Evolutionary conservation across 2,329 filamentous ascomycete species (phyloP).

Genomic region (Fusarium cicatricum): DNA sequence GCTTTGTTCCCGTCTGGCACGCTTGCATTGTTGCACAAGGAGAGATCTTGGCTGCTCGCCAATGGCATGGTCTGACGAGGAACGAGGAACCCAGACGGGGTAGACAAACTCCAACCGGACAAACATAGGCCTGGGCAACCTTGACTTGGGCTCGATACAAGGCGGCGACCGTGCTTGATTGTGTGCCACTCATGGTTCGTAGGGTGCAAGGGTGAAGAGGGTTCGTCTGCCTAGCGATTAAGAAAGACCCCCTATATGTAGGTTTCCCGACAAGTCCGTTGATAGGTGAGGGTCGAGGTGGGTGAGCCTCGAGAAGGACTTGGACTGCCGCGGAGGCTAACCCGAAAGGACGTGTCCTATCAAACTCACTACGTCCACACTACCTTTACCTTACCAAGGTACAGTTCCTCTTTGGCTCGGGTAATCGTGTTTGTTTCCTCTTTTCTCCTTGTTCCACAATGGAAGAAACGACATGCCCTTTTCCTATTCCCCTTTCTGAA

Average conservation of each 20-base stretch:
- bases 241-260: slow-evolving; percentile 25
- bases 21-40: slow-evolving; percentile 4
- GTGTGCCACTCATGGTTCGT: slow-evolving; percentile 35
- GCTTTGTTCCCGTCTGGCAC: not conserved
- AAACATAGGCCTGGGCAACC: slow-evolving; percentile 25
- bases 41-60: not conserved
- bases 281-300: not conserved
- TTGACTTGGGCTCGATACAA: slow-evolving; percentile 27
- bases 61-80: not conserved
- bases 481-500: not conserved
- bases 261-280: slow-evolving; percentile 9
- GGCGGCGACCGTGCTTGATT: slow-evolving; percentile 31
- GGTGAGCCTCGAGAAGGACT: slow-evolving; percentile 17
- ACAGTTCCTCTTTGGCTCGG: not conserved
- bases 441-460: slow-evolving; percentile 20
- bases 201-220: slow-evolving; percentile 23
- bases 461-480: not conserved
- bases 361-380: no score
- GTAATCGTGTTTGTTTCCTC: slow-evolving; percentile 22
- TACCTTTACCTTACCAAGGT: no score
- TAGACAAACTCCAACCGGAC: slow-evolving; percentile 16
- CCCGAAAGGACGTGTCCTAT: slow-evolving; percentile 24
- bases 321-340: slow-evolving; percentile 32
- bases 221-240: slow-evolving; percentile 9
- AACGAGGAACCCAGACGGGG: no score